These are phyloP conservation scores for Aspergillus sparsus DNA, from an alignment of 495 filamentous ascomycete genomes.

Conservation along the genomic window DNA sequence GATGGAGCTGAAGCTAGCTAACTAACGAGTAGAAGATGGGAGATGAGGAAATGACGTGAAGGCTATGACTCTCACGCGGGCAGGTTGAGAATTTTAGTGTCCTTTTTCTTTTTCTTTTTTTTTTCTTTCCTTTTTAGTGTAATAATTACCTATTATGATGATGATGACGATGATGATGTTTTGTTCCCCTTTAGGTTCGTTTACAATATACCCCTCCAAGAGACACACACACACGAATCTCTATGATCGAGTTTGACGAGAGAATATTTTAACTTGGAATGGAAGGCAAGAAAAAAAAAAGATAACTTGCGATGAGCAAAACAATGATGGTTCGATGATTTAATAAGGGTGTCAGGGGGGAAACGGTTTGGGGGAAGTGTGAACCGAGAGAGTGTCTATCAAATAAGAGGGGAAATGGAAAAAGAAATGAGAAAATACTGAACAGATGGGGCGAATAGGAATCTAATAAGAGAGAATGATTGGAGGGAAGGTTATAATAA, in stretches of 20 bases:
- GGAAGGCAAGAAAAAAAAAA: not conserved
- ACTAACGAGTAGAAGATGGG: not conserved
- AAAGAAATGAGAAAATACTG: constrained; percentile 2
- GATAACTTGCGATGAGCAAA: constrained; percentile 2
- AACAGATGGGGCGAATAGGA: constrained; percentile 3
- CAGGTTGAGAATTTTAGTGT: constrained; percentile 2
- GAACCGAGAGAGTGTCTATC: not conserved
- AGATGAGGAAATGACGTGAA: constrained; percentile 57
- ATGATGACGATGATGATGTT: not conserved
- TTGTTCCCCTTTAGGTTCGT: constrained; percentile 3
- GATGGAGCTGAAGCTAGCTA: constrained; percentile 25
- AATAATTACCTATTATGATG: not conserved
- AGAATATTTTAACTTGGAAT: too few relatives aligned
- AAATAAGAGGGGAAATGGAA: not conserved
- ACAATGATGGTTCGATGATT: not conserved
- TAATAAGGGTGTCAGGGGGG: not conserved
- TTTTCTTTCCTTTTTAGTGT: constrained; percentile 14
- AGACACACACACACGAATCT: not conserved
- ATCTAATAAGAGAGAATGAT: constrained; percentile 2
- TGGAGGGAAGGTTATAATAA: constrained; percentile 5
- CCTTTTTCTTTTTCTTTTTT: constrained; percentile 8
- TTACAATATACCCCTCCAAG: constrained; percentile 17
- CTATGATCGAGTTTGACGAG: too few relatives aligned
- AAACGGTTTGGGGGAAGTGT: not conserved
- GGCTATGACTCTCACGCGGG: constrained; percentile 2